Evolutionary conservation across 306 rosid species (phyloP).

Genomic region (Herpetospermum pedunculosum): DNA sequence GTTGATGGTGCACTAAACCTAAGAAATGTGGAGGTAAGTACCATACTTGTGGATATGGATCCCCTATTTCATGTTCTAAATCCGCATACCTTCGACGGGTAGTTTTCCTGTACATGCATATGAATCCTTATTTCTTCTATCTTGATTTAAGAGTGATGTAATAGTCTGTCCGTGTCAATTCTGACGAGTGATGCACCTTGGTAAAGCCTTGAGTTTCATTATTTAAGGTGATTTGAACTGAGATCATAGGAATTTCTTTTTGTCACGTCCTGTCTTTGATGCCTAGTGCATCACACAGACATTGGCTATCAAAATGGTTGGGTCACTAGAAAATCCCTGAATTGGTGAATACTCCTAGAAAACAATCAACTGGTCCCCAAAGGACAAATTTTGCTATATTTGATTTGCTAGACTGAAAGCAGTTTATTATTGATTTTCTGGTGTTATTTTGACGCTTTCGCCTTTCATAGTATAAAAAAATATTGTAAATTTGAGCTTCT

Average conservation of each 20-base stretch:
- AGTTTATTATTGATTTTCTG: not conserved
- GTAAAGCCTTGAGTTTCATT: not conserved
- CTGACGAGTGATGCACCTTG: not conserved
- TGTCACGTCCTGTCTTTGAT: not conserved
- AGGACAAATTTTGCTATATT: not conserved
- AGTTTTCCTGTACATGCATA: not conserved
- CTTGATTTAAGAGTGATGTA: not conserved
- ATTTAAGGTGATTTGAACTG: not conserved
- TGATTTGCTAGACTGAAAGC: not conserved
- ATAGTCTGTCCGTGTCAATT: not conserved
- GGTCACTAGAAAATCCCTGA: not conserved
- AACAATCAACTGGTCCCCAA: not conserved
- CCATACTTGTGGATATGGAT: not conserved
- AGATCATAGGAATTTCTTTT: not conserved
- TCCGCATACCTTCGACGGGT: not conserved
- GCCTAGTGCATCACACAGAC: not conserved
- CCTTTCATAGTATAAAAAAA: not conserved
- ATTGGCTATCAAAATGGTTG: not conserved
- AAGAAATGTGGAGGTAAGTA: conserved; percentile 72
- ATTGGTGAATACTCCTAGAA: not conserved
- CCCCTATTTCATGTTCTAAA: not conserved
- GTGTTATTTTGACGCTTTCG: not conserved
- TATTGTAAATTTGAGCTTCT: not conserved
- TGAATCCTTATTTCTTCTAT: not conserved
- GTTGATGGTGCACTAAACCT: conserved; percentile 78